Evolutionary conservation across 495 filamentous ascomycete genomes (phyloP), one percentile per base, ranked within the genome.

Genomic region (Aspergillus ellipticus): DNA sequence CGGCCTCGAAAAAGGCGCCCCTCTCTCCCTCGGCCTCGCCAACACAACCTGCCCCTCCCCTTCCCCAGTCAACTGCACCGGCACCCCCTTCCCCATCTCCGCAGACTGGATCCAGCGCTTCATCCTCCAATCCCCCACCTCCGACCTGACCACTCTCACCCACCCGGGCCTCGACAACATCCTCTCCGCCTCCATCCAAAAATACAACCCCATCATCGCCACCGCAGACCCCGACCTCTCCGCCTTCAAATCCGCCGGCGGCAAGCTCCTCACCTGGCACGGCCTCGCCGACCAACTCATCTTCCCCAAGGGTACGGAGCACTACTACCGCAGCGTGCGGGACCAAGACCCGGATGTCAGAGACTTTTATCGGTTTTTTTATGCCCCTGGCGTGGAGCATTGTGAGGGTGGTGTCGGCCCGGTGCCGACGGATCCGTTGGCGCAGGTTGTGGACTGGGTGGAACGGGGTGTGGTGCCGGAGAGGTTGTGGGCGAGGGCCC

Each of bases 211-310:
- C 22, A 53, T 69, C 53, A 65, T 75, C 49, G 58, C 69, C 11
- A 68, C 67, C 47, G 67, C 71, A 50, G 67, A 71, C 6, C 62
- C 62, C 15, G 64, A 72, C 48, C 66, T 79, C 1, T 65, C 62
- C 0, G 54, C 55, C 7, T 77, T 71, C 52, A 51, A 55, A 13
- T 46, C 54, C 10, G 39, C 42, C 0, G 76, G 75, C 11, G 74
- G 74, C 11, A 78, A 75, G 58, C 61, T 79, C 28, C 26, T 79
- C 9, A 67, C 66, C 7, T 77, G 66, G 62, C 74, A 77, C 37
- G 74, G 74, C 0, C 46, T 66, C 42, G 57, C 61, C 4, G 63
- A 69, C 33, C 56, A 60, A n/a, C 21, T 64, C 6, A 55, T 69
- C 42, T 53, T 54, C 0, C 42, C 53, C 1, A 45, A 53, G 17